Conservation (phyloP, 2,329 filamentous ascomycete genomes). For the Fusarium nygamai region DNA sequence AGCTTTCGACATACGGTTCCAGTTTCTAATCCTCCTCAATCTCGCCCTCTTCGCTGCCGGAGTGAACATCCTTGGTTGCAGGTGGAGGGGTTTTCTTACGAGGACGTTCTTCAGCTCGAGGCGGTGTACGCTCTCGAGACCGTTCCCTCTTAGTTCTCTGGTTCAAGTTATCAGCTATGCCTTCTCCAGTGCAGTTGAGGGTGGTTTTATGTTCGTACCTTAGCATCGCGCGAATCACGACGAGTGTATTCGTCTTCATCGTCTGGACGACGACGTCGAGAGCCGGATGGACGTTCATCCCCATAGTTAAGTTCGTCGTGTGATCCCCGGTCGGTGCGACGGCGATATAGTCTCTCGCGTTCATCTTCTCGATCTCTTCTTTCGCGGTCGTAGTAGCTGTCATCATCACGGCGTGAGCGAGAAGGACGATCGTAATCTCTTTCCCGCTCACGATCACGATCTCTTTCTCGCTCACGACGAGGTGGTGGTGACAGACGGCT, state of each 20-base stretch:
- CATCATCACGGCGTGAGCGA: constrained; percentile 68
- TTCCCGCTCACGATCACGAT: constrained; percentile 39
- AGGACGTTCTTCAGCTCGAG: constrained; percentile 61
- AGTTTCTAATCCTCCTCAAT: constrained; percentile 80
- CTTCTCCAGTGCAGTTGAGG: not conserved
- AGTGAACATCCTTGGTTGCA: constrained; percentile 62
- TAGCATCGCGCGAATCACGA: constrained; percentile 72
- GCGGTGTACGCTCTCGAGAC: constrained; percentile 69
- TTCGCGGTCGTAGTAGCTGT: constrained; percentile 83
- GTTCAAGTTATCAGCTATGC: constrained; percentile 42
- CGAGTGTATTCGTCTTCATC: constrained; percentile 77
- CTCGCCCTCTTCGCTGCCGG: constrained; percentile 95
- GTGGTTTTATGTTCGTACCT: constrained; percentile 58
- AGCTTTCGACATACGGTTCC: constrained; percentile 1
- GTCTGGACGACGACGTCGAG: constrained; percentile 80
- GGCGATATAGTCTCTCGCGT: constrained; percentile 86
- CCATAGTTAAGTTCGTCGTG: constrained; percentile 94
- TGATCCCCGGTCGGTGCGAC: constrained; percentile 78
- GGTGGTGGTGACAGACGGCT: constrained; percentile 54
- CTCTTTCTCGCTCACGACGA: constrained; percentile 30
- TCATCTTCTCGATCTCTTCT: constrained; percentile 89
- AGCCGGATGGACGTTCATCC: constrained; percentile 71
- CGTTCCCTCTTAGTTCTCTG: constrained; percentile 69
- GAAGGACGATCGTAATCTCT: constrained; percentile 60
- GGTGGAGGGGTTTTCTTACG: constrained; percentile 66